phyloP scores from a whole-genome alignment of 768 basidiomycete genomes.

The Termitomyces sp. region DNA sequence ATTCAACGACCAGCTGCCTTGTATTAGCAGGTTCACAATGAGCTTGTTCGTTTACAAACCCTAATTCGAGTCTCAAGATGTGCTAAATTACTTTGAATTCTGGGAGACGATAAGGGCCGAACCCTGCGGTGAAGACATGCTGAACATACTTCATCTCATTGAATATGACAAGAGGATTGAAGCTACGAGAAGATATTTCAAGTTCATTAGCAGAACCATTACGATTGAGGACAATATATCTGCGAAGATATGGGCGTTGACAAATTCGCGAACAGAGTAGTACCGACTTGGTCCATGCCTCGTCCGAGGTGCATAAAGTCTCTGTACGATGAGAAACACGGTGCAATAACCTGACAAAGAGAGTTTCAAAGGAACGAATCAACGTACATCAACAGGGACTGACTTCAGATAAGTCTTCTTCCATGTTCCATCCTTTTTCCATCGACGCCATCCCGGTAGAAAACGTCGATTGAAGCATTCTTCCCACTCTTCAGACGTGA shows the following conservation, averaged over 20 bases:
- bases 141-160: slow-evolving; percentile 66
- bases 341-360: slow-evolving; percentile 43
- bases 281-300: slow-evolving; percentile 76
- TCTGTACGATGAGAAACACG: slow-evolving; percentile 65
- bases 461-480: slow-evolving; percentile 69
- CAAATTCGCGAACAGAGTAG: slow-evolving; percentile 7
- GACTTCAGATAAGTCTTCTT: slow-evolving; percentile 63
- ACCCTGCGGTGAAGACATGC: neutral
- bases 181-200: slow-evolving; percentile 60
- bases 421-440: slow-evolving; percentile 62
- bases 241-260: slow-evolving; percentile 8
- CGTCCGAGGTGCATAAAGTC: slow-evolving; percentile 69
- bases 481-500: slow-evolving; percentile 65
- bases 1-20: slow-evolving; percentile 57
- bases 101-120: slow-evolving; percentile 18
- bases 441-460: slow-evolving; percentile 69
- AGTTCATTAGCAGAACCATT: slow-evolving; percentile 72
- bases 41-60: slow-evolving; percentile 32
- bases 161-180: slow-evolving; percentile 61
- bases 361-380: slow-evolving; percentile 7
- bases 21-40: neutral
- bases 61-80: slow-evolving; percentile 63
- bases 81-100: slow-evolving; percentile 61
- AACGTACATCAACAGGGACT: slow-evolving; percentile 17
- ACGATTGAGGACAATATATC: slow-evolving; percentile 72